Base-by-base conservation (phyloP, 2,329 filamentous ascomycete species). In the Rhynchosporium agropyri region DNA sequence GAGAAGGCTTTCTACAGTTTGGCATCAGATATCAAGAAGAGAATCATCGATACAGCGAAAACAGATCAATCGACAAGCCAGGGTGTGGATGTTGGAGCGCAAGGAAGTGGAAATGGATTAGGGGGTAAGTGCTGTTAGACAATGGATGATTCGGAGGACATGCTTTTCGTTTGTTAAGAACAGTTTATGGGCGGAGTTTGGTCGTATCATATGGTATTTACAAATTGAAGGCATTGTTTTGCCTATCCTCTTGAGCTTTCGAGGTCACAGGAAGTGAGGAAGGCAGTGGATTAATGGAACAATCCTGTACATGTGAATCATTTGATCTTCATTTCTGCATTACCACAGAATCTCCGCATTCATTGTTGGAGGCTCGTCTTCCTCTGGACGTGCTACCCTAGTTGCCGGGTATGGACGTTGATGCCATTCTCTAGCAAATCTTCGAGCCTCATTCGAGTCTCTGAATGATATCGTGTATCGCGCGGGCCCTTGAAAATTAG, bases 1-100 rank as follows among this genome's bases (percentile, higher is more conserved):
- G 95, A 99, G 79, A 93, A 97, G 82, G 95, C 95, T 20, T 99
- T 99, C 77, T 98, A 96, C 82, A 93, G 85, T 76, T 86, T 99
- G 71, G 95, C 95, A 15, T 86, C 90, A 69, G 94, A 98, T 76
- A 98, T 99, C 83, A 99, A 99, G 88, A 97, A 97, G 84, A 88
- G 92, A 71, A 89, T 97, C 77, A 95, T 97, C 79, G 94, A 98
- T 77, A 96, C 89, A 68, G 86, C 88, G 70, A 92, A 94, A 82
- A 86, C 86, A 68, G 90, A 95, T 70, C 84, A 87, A 72, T 78
- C 82, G 42, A 74, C 80, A 45, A 72, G 78, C 42, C 77, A 80
- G 66, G 87, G 86, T 51, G 88, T 93, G 71, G 90, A 87, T 74
- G 89, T 93, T 72, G 83, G 84, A 69, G 78, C 82, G 72, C 83